phyloP scores from a whole-genome alignment of 768 basidiomycete species.

The Tylopilus sp. region DNA sequence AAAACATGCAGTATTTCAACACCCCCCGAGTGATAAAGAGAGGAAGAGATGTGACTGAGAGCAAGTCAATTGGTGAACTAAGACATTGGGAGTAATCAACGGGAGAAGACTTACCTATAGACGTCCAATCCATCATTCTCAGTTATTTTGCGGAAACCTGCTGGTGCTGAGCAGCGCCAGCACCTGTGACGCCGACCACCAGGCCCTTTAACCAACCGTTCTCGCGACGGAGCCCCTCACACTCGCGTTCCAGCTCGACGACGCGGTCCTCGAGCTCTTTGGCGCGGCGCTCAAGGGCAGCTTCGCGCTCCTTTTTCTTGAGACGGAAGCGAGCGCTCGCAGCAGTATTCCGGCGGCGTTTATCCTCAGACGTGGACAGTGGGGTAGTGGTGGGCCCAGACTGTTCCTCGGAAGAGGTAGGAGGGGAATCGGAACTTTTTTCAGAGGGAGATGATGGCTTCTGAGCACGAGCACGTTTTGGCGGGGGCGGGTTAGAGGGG shows the following conservation, averaged over 20 bases:
- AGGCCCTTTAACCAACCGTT: slow-evolving; percentile 92
- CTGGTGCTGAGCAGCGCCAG: slow-evolving; percentile 39
- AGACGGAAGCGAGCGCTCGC: slow-evolving; percentile 90
- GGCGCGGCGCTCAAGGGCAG: slow-evolving; percentile 77
- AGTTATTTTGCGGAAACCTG: slow-evolving; percentile 20
- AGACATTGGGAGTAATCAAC: background rate
- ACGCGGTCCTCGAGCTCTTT: slow-evolving; percentile 84
- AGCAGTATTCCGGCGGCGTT: slow-evolving; percentile 89
- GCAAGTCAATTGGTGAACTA: background rate
- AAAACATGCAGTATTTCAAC: too few relatives aligned
- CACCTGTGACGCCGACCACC: slow-evolving; percentile 84
- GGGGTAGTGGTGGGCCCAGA: slow-evolving; percentile 16
- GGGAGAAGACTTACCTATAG: background rate
- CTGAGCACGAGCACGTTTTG: slow-evolving; percentile 57
- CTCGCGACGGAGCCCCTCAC: slow-evolving; percentile 82
- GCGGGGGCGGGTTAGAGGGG: slow-evolving; percentile 17
- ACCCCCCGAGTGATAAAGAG: background rate
- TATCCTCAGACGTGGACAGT: slow-evolving; percentile 72
- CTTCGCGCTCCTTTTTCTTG: slow-evolving; percentile 96
- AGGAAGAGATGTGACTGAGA: background rate
- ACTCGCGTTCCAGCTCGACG: slow-evolving; percentile 83
- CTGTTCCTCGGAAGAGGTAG: slow-evolving; percentile 30
- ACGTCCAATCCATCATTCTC: background rate
- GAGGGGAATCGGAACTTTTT: background rate
- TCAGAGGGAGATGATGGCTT: slow-evolving; percentile 42